phyloP scores from a whole-genome alignment of 306 rosid species.

The Cucumis sativus region DNA sequence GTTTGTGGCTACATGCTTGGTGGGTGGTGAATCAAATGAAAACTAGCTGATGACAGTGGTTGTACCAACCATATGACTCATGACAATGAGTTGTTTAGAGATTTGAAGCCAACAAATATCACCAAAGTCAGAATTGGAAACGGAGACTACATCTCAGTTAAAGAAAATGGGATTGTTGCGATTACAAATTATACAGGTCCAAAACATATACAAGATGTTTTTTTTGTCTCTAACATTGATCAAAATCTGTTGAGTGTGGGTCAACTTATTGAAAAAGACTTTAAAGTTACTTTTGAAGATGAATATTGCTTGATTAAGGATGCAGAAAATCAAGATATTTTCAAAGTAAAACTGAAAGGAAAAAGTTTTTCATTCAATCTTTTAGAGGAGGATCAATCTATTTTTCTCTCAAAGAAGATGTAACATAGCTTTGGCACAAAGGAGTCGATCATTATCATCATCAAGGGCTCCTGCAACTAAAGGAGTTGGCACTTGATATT shows the following conservation, averaged over 20 bases:
- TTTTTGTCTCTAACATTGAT: not conserved
- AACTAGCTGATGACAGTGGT: not conserved
- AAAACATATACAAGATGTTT: not conserved
- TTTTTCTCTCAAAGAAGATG: no score
- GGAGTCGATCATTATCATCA: no score
- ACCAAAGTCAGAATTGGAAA: not conserved
- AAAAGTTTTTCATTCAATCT: slow-evolving; percentile 9
- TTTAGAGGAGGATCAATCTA: slow-evolving; percentile 41
- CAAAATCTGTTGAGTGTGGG: not conserved
- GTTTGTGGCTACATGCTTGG: no score
- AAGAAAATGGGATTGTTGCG: not conserved
- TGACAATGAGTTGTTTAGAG: not conserved
- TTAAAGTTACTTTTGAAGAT: not conserved
- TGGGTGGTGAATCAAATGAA: no score
- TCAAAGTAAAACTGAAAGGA: not conserved
- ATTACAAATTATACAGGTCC: not conserved
- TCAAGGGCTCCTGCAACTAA: no score
- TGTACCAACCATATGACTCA: slow-evolving; percentile 7
- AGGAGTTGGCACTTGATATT: no score
- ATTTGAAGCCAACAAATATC: not conserved
- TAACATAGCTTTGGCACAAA: no score
- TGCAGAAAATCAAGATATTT: not conserved
- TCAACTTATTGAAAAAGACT: not conserved
- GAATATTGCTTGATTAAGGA: no score
- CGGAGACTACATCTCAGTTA: not conserved